phyloP scores from a whole-genome alignment of 345 rosid species.

The Eutrema japonicum region DNA sequence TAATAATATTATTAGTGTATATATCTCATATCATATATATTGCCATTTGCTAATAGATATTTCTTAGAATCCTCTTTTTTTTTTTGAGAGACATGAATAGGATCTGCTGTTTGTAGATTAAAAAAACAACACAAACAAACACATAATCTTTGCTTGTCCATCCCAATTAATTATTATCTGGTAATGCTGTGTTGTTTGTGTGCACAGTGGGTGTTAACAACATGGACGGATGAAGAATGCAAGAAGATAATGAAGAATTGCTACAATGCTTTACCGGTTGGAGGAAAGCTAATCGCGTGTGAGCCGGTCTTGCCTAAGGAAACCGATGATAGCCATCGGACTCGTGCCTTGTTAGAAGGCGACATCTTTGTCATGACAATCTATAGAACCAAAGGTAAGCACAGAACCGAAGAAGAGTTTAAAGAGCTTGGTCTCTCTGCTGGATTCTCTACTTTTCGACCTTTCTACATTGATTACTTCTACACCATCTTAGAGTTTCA shows the following conservation, averaged over 20 bases:
- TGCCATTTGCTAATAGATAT: background rate
- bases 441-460: constrained; percentile 63
- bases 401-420: constrained; percentile 74
- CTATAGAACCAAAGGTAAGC: constrained; percentile 79
- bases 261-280: constrained; percentile 69
- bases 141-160: background rate
- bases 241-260: constrained; percentile 80
- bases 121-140: background rate
- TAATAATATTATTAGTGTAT: background rate
- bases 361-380: constrained; percentile 88
- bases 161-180: background rate
- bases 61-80: background rate
- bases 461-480: constrained; percentile 63
- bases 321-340: constrained; percentile 72
- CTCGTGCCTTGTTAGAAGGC: constrained; percentile 76
- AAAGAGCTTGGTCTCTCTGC: constrained; percentile 62
- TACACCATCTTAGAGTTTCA: constrained; percentile 77
- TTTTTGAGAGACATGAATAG: background rate
- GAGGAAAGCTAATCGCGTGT: constrained; percentile 84
- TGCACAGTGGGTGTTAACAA: constrained; percentile 76
- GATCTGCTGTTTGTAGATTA: background rate
- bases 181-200: constrained; percentile 11
- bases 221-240: constrained; percentile 85
- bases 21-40: background rate
- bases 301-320: constrained; percentile 76